Evolutionary conservation across 495 filamentous ascomycete species (phyloP).

Genomic region (Penicillium manginii): DNA sequence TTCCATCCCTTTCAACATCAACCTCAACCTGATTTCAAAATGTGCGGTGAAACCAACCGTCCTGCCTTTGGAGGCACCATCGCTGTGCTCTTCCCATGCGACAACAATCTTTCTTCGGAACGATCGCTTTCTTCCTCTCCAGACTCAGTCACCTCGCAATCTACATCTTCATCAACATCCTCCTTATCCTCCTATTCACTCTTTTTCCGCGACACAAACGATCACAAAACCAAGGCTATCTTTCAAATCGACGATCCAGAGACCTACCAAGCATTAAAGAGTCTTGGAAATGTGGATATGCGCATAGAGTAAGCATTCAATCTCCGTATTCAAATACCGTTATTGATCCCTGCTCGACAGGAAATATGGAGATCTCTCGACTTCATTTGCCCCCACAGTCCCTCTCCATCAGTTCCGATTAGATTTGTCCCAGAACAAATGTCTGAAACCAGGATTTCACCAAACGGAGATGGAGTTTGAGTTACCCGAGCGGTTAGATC

Average conservation of each 20-base stretch:
- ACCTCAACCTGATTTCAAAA: background rate
- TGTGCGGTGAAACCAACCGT: constrained; percentile 32
- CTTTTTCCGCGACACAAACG: constrained; percentile 34
- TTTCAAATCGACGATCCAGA: constrained; percentile 34
- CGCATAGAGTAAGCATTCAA: constrained; percentile 39
- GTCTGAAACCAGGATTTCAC: background rate
- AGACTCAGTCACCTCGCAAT: constrained; percentile 22
- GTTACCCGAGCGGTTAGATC: constrained; percentile 60
- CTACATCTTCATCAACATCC: constrained; percentile 19
- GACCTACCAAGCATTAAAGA: constrained; percentile 22
- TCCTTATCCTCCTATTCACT: constrained; percentile 38
- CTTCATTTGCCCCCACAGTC: background rate
- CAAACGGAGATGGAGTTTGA: constrained; percentile 47
- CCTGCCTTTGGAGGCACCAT: constrained; percentile 32
- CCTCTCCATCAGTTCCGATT: constrained; percentile 35
- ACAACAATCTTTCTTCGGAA: constrained; percentile 20
- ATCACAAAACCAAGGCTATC: constrained; percentile 29
- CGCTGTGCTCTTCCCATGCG: constrained; percentile 29
- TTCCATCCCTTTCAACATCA: constrained; percentile 6
- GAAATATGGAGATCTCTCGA: constrained; percentile 42
- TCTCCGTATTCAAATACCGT: background rate
- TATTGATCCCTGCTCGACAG: constrained; percentile 15
- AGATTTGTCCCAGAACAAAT: constrained; percentile 11
- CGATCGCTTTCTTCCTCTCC: constrained; percentile 35
- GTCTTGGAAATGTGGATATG: constrained; percentile 28